Evolutionary conservation across 176 grass and related monocot genomes (phyloP).

Genomic region (Poa pratensis): DNA sequence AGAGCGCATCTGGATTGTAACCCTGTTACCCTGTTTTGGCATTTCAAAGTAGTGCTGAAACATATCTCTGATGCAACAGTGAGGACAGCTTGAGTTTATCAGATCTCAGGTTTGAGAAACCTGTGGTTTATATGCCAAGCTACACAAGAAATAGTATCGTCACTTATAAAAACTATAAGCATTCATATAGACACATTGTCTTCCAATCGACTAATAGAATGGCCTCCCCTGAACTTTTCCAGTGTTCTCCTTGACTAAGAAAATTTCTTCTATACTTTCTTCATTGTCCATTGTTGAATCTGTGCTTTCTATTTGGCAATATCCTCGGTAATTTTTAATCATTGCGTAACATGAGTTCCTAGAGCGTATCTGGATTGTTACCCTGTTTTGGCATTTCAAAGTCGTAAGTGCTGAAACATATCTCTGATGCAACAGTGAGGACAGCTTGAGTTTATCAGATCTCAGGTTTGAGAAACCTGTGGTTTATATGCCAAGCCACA

Average conservation of each 20-base stretch:
- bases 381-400: slow-evolving; percentile 54
- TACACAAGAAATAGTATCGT: slow-evolving; percentile 45
- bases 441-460: slow-evolving; percentile 76
- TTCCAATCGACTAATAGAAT: background rate
- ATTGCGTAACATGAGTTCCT: slow-evolving; percentile 1
- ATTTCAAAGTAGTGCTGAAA: slow-evolving; percentile 53
- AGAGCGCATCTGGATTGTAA: slow-evolving; percentile 57
- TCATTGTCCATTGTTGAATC: background rate
- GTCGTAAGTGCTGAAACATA: slow-evolving; percentile 53
- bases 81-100: slow-evolving; percentile 74
- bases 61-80: slow-evolving; percentile 69
- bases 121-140: slow-evolving; percentile 81
- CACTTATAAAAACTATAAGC: background rate
- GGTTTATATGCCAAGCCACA: slow-evolving; percentile 81
- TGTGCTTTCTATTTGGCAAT: background rate
- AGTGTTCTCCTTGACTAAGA: slow-evolving; percentile 18
- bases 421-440: slow-evolving; percentile 72
- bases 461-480: slow-evolving; percentile 71
- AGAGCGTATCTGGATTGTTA: slow-evolving; percentile 54
- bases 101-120: slow-evolving; percentile 68
- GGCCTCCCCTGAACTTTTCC: background rate
- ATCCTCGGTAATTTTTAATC: background rate
- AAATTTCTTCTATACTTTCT: background rate
- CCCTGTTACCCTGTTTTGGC: slow-evolving; percentile 58
- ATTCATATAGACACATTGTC: background rate